Conservation (phyloP, 306 rosid species). For the Prunus mume region DNA sequence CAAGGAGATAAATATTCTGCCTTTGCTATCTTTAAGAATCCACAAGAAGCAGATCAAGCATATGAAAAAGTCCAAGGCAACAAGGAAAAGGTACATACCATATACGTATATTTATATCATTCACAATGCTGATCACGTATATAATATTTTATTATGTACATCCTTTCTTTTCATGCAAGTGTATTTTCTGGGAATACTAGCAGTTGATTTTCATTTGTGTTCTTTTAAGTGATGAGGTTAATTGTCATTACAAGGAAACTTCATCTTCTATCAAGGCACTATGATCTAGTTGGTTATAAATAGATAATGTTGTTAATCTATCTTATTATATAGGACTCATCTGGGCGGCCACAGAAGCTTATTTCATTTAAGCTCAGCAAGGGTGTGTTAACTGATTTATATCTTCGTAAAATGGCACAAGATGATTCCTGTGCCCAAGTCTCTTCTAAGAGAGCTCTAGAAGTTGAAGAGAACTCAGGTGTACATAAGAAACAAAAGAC, state of each 20-base stretch:
- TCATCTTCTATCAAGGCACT: not conserved
- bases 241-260: not conserved
- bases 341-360: conserved; percentile 61
- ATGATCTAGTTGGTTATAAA: not conserved
- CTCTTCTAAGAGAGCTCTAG: conserved; percentile 48
- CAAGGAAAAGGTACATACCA: conserved; percentile 43
- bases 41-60: conserved; percentile 57
- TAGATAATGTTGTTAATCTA: not conserved
- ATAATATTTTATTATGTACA: not conserved
- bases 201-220: not conserved
- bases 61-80: conserved; percentile 50
- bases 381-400: conserved; percentile 32
- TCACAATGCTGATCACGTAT: not conserved
- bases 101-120: not conserved
- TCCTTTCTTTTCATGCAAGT: not conserved
- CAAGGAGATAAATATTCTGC: conserved; percentile 53
- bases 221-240: not conserved
- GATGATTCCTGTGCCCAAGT: conserved; percentile 8
- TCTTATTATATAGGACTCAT: conserved; percentile 47
- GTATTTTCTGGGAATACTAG: not conserved
- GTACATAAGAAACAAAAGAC: conserved; percentile 50
- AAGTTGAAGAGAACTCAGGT: conserved; percentile 31
- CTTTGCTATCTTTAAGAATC: conserved; percentile 50
- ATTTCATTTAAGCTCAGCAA: conserved; percentile 29
- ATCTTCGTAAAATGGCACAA: conserved; percentile 47